Evolutionary conservation across 495 filamentous ascomycete genomes (phyloP).

Genomic region (Tetracladium setigerum): DNA sequence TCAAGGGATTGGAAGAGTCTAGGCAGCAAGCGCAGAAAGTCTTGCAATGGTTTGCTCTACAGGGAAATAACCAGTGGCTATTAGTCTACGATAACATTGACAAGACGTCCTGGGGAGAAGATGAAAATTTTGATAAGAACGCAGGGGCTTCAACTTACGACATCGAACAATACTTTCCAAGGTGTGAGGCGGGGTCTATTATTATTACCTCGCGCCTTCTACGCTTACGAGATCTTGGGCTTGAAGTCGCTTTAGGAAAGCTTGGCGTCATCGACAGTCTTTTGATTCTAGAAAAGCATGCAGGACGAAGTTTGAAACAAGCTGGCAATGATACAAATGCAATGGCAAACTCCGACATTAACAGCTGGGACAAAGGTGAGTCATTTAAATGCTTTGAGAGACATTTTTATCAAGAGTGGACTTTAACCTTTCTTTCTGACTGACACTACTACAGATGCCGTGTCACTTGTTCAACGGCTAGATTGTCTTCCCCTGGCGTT

Average conservation of each 20-base stretch:
- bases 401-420: background rate
- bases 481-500: constrained; percentile 25
- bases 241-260: constrained; percentile 8
- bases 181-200: constrained; percentile 30
- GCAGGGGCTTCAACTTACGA: constrained; percentile 20
- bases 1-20: constrained; percentile 11
- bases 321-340: background rate
- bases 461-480: constrained; percentile 21
- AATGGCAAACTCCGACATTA: constrained; percentile 3
- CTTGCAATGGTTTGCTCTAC: constrained; percentile 28
- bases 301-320: constrained; percentile 10
- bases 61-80: constrained; percentile 31
- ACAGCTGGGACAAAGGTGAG: constrained; percentile 18
- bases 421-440: constrained; percentile 4
- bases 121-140: constrained; percentile 20
- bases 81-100: constrained; percentile 36
- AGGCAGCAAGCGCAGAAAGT: constrained; percentile 16
- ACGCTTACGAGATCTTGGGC: constrained; percentile 14
- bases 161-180: constrained; percentile 28
- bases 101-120: constrained; percentile 17
- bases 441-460: constrained; percentile 16
- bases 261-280: constrained; percentile 12
- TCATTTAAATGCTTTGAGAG: background rate
- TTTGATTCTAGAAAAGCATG: constrained; percentile 12
- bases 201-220: constrained; percentile 31